Conservation (phyloP, 202 grass and related monocot genomes). For the Brachypodium distachyon region DNA sequence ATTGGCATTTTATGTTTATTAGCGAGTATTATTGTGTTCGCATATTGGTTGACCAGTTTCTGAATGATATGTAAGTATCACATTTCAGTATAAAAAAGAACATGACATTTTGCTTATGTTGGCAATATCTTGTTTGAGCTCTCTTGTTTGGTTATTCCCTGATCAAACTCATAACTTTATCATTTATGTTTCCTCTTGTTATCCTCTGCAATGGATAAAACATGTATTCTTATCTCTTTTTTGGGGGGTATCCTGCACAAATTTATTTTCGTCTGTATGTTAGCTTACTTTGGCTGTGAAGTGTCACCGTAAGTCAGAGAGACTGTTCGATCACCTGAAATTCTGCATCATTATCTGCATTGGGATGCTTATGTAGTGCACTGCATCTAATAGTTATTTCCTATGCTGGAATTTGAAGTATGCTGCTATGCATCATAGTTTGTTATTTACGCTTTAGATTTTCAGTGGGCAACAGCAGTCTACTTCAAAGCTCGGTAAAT, state of each 20-base stretch:
- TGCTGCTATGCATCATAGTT: background rate
- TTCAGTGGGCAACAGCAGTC: background rate
- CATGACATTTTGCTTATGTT: background rate
- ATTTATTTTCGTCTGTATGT: background rate
- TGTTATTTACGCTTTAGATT: background rate
- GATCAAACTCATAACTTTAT: background rate
- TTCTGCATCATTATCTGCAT: background rate
- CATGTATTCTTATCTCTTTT: background rate
- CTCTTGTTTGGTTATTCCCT: background rate
- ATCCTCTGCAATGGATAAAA: background rate
- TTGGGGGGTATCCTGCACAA: background rate
- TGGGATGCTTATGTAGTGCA: background rate
- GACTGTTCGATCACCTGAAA: background rate
- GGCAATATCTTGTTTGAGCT: background rate
- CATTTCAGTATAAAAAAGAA: background rate
- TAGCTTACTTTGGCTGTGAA: background rate
- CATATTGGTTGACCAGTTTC: background rate
- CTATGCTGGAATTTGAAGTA: background rate
- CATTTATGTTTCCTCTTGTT: background rate
- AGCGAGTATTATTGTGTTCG: background rate
- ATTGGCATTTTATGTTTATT: background rate
- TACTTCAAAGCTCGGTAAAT: background rate
- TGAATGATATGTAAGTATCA: background rate
- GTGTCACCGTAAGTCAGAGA: background rate
- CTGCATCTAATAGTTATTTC: background rate